Evolutionary conservation across 495 filamentous ascomycete species (phyloP), one percentile per base, ranked within the genome.

Genomic region (Penicillium pancosmium): DNA sequence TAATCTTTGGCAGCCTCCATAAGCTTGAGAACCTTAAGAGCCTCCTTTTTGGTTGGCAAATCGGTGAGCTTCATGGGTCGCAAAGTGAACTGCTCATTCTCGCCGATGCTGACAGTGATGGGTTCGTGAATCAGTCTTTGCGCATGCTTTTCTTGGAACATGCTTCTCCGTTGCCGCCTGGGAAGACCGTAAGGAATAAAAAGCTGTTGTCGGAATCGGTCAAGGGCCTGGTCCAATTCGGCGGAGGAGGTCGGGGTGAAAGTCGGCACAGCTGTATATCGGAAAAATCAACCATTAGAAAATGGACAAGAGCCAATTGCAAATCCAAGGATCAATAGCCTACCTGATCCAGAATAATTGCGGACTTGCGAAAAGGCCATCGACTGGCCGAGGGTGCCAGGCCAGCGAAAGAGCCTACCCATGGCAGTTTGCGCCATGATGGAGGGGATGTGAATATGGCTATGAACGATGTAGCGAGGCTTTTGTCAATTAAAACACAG

Each of bases 181-280:
- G 74, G 64, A 3, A 93, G 82, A 62, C 84, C 84, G 8, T 73
- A 63, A 1, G 88, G 87, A 13, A 91, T 79, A 70, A 93, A 85
- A 66, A 88, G 73, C 48, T 86, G 78, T 56, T 81, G 64, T 57
- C 86, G 85, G 71, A 89, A 81, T n/a, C 64, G 75, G 54, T 68
- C 57, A 56, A 88, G 80, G 27, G 77, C 68, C 40, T 71, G 57
- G 60, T 86, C 75, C 55, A 88, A 73, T 63, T 86, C 74, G 35
- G 73, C 56, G 53, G 78, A 78, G 33, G 78, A 78, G n/a, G 78
- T 81, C n/a, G 76, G 64, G 4, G 64, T 53, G 64, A 87, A 86
- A 13, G 56, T 68, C 9, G 83, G 84, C 9, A 87, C 69, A 33
- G 69, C 74, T 78, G 18, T 55, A 21, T 21, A 27, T n/a, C 25